Conservation (phyloP, 2,329 filamentous ascomycete species). For the Aphanoascus verrucosus region DNA sequence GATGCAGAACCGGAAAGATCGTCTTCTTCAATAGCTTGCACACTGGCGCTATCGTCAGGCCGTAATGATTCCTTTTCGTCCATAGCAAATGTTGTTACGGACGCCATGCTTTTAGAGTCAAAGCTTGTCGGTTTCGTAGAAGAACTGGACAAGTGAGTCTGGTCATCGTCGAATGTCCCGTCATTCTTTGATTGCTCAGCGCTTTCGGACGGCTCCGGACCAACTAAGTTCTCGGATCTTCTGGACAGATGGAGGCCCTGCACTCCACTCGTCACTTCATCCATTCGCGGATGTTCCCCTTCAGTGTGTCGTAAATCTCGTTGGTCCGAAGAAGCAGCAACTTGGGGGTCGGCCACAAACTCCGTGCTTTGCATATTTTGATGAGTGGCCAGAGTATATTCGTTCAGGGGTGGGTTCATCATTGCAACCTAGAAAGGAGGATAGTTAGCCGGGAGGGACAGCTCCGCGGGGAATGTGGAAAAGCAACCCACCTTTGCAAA, state of each 20-base stretch:
- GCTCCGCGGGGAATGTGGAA: background rate
- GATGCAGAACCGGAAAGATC: slow-evolving; percentile 73
- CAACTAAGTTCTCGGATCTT: slow-evolving; percentile 18
- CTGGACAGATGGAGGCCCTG: slow-evolving; percentile 26
- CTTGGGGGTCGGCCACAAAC: background rate
- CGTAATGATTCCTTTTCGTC: slow-evolving; percentile 93
- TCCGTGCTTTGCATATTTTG: background rate
- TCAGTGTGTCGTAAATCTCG: slow-evolving; percentile 2
- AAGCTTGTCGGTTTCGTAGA: slow-evolving; percentile 78
- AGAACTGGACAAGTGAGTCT: slow-evolving; percentile 44
- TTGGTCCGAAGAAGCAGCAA: background rate
- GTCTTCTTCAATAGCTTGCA: slow-evolving; percentile 83
- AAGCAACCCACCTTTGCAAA: slow-evolving; percentile 59
- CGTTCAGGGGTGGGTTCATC: slow-evolving; percentile 1
- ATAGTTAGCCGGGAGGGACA: background rate
- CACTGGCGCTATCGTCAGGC: slow-evolving; percentile 89
- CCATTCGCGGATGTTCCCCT: slow-evolving; percentile 16
- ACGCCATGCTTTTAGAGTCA: slow-evolving; percentile 89
- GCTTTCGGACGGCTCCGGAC: slow-evolving; percentile 21
- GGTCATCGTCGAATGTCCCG: slow-evolving; percentile 36
- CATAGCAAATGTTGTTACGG: slow-evolving; percentile 86
- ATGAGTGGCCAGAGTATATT: background rate
- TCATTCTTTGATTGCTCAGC: slow-evolving; percentile 26
- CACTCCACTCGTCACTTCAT: slow-evolving; percentile 27
- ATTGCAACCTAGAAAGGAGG: background rate